A percentile compares a stretch with the other conserved stretches of the same genome.
These are phyloP conservation scores for Hypoxylon sp. DNA, from an alignment of 2,329 filamentous ascomycete genomes.

Conservation along the genomic window DNA sequence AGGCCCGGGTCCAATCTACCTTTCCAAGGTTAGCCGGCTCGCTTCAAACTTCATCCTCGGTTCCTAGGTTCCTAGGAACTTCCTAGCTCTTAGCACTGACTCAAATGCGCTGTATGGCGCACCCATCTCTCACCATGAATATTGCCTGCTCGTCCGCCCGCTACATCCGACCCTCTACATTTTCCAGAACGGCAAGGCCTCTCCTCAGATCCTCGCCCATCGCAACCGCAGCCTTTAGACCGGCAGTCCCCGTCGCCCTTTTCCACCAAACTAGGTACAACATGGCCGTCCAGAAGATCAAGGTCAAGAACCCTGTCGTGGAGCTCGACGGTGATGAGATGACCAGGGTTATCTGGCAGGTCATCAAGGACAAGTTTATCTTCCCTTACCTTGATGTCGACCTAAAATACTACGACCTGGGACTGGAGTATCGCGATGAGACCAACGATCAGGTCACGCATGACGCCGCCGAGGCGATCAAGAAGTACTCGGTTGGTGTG, in stretches of 20 bases:
- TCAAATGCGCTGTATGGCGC: constrained; percentile 29
- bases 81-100: constrained; percentile 21
- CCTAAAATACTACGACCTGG: constrained; percentile 97
- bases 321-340: constrained; percentile 96
- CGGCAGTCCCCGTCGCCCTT: constrained; percentile 49
- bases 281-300: constrained; percentile 87
- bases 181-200: constrained; percentile 47
- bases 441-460: constrained; percentile 96
- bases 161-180: constrained; percentile 46
- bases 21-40: constrained; percentile 26
- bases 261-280: constrained; percentile 56
- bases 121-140: constrained; percentile 45
- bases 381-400: constrained; percentile 95
- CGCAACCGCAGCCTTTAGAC: constrained; percentile 40
- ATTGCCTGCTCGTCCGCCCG: constrained; percentile 45
- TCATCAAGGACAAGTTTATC: constrained; percentile 99
- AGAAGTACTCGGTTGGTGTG: constrained; percentile 98
- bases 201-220: constrained; percentile 45
- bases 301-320: constrained; percentile 99
- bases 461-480: constrained; percentile 96
- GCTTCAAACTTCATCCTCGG: constrained; percentile 36
- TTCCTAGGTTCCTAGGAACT: too few relatives aligned
- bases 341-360: constrained; percentile 99
- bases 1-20: constrained; percentile 21
- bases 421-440: constrained; percentile 93